These are phyloP conservation scores for Yamadazyma paraphyllophila DNA, from an alignment of 805 yeast genomes.

Conservation along the genomic window DNA sequence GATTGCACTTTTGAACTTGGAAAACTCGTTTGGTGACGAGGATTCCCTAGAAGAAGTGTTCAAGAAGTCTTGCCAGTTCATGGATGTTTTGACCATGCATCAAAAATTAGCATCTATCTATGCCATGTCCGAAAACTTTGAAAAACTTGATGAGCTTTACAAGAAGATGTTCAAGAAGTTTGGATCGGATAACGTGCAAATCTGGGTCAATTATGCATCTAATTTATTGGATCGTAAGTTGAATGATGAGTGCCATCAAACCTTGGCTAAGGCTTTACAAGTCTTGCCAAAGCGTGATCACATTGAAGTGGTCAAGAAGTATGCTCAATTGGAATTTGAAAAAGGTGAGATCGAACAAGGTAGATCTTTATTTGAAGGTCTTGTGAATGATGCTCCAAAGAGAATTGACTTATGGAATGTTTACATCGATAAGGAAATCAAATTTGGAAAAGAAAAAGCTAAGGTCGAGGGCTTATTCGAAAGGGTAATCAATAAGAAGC, in stretches of 20 bases:
- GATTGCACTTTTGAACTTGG: conserved; percentile 93
- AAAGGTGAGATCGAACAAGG: conserved; percentile 94
- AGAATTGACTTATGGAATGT: conserved; percentile 94
- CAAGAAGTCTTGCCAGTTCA: conserved; percentile 81
- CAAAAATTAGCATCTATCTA: conserved; percentile 75
- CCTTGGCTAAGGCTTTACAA: conserved; percentile 73
- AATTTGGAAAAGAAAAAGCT: conserved; percentile 54
- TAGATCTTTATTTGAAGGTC: conserved; percentile 90
- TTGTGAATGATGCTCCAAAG: conserved; percentile 85
- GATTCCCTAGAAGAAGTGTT: conserved; percentile 79
- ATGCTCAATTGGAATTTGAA: conserved; percentile 82
- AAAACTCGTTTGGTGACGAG: conserved; percentile 85
- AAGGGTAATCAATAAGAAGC: conserved; percentile 65
- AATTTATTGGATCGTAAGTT: conserved; percentile 62
- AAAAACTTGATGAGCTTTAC: conserved; percentile 68
- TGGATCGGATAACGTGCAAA: conserved; percentile 58
- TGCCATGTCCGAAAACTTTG: conserved; percentile 66
- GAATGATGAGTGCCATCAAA: conserved; percentile 62
- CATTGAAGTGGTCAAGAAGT: conserved; percentile 78
- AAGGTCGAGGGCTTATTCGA: conserved; percentile 80
- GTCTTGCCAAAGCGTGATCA: conserved; percentile 69
- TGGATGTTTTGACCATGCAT: conserved; percentile 85
- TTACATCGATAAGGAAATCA: conserved; percentile 90
- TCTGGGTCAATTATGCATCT: conserved; percentile 83
- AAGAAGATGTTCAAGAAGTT: conserved; percentile 69